These are phyloP conservation scores for Fusarium stilboides DNA, from an alignment of 2,329 filamentous ascomycete genomes.

Conservation along the genomic window DNA sequence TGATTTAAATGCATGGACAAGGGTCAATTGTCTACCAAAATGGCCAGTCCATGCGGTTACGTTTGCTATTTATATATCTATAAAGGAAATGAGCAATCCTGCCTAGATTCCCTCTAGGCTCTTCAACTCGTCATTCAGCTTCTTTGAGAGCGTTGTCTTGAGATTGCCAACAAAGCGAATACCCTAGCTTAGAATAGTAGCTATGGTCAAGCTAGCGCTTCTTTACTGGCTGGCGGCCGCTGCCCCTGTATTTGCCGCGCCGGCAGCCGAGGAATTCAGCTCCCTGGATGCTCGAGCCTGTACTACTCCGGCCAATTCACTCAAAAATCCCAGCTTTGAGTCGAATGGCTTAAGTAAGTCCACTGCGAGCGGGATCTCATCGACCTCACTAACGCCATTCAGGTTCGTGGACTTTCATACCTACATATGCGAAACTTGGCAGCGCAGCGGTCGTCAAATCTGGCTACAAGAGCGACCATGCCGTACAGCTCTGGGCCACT, in stretches of 20 bases:
- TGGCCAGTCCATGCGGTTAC: neutral
- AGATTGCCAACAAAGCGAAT: fast-evolving
- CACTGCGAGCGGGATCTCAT: no score
- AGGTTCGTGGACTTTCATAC: slow-evolving; percentile 2
- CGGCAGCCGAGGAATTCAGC: fast-evolving
- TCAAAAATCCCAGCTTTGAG: slow-evolving; percentile 13
- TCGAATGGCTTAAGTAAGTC: neutral
- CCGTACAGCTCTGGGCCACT: neutral
- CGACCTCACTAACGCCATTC: fast-evolving
- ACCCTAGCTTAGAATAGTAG: fast-evolving
- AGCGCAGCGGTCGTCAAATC: neutral
- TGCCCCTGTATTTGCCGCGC: neutral
- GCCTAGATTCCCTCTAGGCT: fast-evolving
- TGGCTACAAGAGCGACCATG: slow-evolving; percentile 3
- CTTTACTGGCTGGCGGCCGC: neutral
- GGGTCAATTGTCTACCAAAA: neutral
- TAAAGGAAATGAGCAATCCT: neutral
- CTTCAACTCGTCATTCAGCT: fast-evolving
- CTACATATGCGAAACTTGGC: neutral
- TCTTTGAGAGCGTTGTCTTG: fast-evolving
- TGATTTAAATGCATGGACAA: neutral
- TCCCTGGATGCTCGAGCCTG: neutral
- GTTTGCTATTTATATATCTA: neutral
- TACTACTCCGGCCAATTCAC: slow-evolving; percentile 1
- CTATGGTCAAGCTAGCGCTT: neutral